Evolutionary conservation across 139 green algal genomes (phyloP), one percentile per base, ranked within the genome.

Genomic region (Picochlorum costavermella): DNA sequence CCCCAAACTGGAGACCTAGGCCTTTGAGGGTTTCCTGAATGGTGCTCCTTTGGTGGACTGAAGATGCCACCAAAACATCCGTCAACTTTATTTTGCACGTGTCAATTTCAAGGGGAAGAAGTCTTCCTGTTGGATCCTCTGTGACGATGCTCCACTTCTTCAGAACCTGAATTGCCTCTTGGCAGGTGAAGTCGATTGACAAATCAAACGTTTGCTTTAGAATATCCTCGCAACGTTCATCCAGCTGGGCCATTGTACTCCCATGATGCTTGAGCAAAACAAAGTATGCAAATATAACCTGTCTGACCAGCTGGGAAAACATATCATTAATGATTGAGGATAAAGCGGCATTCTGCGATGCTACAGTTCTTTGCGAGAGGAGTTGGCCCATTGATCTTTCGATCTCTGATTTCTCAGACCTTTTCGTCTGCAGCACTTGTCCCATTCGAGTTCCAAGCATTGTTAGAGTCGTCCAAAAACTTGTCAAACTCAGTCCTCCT

Each of bases 161-260:
- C 43, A 86, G 63, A 20, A 56, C 51, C 2, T 77, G 73, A 37
- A 88, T 63, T 17, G 76, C 67, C 46, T 71, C 65, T 36, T 84
- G 66, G 23, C 77, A 53, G 9, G 69, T 68, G 48, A 83, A 88
- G 75, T 88, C 82, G 26, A 87, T 70, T 17, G 33, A 58, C 57
- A 76, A 60, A 11, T 69, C 64, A 69, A 84, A 88, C 16, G 60
- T 31, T 23, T 23, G 16, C 25, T 61, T 46, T 44, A 85, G 63
- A 26, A 77, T 72, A 58, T 60, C 30, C 60, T 86, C 81, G 55
- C 69, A 78, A 28, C 51, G 50, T 3, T 56, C 36, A 56, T 88
- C 81, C 40, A 86, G 61, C 20, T 69, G 59, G 12, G 17, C 25
- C 1, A 29, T 20, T 48, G 67, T 53, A 5, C 71, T 55, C 16